Evolutionary conservation across 163 green algal genomes (phyloP).

Genomic region (Scenedesmus sp.): DNA sequence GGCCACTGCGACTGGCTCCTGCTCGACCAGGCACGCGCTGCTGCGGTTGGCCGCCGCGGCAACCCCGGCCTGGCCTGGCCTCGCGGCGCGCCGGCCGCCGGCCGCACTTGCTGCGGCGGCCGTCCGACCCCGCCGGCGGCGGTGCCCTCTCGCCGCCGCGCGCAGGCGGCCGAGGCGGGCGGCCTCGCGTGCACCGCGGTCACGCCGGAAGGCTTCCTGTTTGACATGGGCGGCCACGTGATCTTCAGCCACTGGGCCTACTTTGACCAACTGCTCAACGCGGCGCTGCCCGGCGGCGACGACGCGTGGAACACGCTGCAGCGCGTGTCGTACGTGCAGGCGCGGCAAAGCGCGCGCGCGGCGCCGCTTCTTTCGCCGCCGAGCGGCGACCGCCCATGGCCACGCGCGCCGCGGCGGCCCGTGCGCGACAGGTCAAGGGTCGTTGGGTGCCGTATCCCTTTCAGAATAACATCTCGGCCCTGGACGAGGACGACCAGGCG

Average conservation of each 20-base stretch:
- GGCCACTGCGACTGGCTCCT: slow-evolving; percentile 83
- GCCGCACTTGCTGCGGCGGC: too few relatives aligned
- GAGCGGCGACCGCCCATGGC: too few relatives aligned
- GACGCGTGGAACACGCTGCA: slow-evolving; percentile 88
- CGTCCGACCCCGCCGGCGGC: too few relatives aligned
- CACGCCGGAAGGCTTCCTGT: slow-evolving; percentile 91
- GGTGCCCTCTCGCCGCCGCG: too few relatives aligned
- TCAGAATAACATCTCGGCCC: slow-evolving; percentile 87
- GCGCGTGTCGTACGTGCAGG: slow-evolving; percentile 91
- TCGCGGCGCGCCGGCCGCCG: too few relatives aligned
- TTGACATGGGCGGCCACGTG: slow-evolving; percentile 96
- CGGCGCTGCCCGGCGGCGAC: slow-evolving; percentile 55
- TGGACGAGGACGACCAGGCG: slow-evolving; percentile 89
- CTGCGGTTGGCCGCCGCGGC: too few relatives aligned
- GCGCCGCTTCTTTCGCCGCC: background rate
- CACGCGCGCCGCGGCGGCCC: too few relatives aligned
- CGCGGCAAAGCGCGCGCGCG: too few relatives aligned
- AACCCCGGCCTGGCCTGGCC: too few relatives aligned
- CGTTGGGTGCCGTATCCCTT: slow-evolving; percentile 94
- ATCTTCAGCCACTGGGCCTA: slow-evolving; percentile 96
- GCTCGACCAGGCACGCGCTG: slow-evolving; percentile 84
- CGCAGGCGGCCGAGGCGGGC: slow-evolving; percentile 76
- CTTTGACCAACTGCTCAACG: slow-evolving; percentile 84
- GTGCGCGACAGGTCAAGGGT: too few relatives aligned
- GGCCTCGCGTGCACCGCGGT: slow-evolving; percentile 90